phyloP scores from a whole-genome alignment of 768 basidiomycete species.

The Phanerodontia chrysosporium region DNA sequence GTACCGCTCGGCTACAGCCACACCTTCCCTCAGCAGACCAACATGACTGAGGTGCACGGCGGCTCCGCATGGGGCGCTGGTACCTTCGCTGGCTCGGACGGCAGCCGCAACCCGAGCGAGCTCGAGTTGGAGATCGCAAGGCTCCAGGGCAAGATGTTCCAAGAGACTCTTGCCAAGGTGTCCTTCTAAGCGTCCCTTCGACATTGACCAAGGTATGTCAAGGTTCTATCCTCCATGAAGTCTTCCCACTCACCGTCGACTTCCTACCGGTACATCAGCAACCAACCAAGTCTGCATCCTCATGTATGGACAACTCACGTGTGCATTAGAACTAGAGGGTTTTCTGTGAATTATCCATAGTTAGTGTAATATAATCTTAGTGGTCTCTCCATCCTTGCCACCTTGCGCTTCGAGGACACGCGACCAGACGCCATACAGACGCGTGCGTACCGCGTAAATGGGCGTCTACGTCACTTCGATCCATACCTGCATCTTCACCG shows the following conservation, averaged over 20 bases:
- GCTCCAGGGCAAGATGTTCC: constrained; percentile 12
- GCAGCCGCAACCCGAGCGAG: constrained; percentile 41
- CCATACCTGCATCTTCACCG: not conserved
- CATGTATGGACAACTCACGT: not conserved
- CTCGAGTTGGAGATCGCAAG: constrained; percentile 10
- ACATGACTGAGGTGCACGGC: constrained; percentile 42
- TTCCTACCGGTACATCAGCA: too few relatives aligned
- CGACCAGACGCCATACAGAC: not conserved
- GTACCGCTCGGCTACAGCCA: constrained; percentile 52
- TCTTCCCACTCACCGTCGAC: too few relatives aligned
- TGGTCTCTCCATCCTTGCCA: not conserved
- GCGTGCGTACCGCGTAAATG: not conserved
- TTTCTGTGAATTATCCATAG: not conserved
- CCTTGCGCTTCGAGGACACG: too few relatives aligned
- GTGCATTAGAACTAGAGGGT: not conserved
- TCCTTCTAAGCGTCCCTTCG: constrained; percentile 5
- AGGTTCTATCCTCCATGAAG: too few relatives aligned
- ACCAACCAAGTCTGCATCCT: too few relatives aligned
- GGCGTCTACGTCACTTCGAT: not conserved
- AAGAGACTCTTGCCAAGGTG: constrained; percentile 2
- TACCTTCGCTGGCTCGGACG: constrained; percentile 51
- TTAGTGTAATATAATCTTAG: not conserved
- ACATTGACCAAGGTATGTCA: not conserved
- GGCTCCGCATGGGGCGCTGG: constrained; percentile 81
- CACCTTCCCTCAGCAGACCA: constrained; percentile 34